Percentiles rank a stretch among this genome's conserved stretches.
phyloP scores from a whole-genome alignment of 2,329 filamentous ascomycete species.

The Neospermospora avenae region DNA sequence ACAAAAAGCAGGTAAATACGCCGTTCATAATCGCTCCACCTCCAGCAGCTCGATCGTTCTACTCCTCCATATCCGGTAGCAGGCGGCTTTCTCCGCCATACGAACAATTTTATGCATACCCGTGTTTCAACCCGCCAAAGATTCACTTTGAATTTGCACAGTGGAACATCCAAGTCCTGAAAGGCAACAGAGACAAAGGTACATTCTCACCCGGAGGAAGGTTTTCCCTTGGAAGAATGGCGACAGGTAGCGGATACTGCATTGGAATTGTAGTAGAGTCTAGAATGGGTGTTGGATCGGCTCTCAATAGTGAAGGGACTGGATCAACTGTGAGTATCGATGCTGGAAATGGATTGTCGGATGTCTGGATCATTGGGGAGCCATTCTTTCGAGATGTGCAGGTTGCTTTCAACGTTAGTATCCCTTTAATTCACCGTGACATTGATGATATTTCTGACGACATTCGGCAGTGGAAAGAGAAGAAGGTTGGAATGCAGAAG shows the following conservation, averaged over 20 bases:
- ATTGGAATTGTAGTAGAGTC: constrained; percentile 24
- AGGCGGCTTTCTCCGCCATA: constrained; percentile 19
- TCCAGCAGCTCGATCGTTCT: constrained; percentile 20
- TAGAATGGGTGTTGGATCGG: constrained; percentile 14
- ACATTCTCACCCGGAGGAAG: constrained; percentile 19
- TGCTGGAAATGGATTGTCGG: constrained; percentile 17
- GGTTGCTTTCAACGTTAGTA: constrained; percentile 27
- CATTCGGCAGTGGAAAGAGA: constrained; percentile 11
- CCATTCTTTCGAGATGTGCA: constrained; percentile 29
- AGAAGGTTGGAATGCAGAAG: constrained; percentile 8
- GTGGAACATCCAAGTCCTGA: constrained; percentile 19
- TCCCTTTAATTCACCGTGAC: neutral
- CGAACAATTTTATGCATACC: constrained; percentile 26
- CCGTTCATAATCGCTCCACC: constrained; percentile 26
- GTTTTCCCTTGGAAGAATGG: constrained; percentile 24
- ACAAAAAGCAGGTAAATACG: constrained; percentile 22
- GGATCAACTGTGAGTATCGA: neutral
- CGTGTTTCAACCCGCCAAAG: constrained; percentile 24
- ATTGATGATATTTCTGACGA: neutral
- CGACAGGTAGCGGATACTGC: constrained; percentile 24
- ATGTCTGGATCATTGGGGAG: constrained; percentile 27
- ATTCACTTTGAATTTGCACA: constrained; percentile 23
- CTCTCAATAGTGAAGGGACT: neutral
- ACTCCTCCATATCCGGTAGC: constrained; percentile 23
- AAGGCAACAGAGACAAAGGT: constrained; percentile 17